Percentiles rank a stretch among this genome's conserved stretches.
Evolutionary conservation across 2,329 filamentous ascomycete genomes (phyloP).

Genomic region (Microthyrium microscopicum): DNA sequence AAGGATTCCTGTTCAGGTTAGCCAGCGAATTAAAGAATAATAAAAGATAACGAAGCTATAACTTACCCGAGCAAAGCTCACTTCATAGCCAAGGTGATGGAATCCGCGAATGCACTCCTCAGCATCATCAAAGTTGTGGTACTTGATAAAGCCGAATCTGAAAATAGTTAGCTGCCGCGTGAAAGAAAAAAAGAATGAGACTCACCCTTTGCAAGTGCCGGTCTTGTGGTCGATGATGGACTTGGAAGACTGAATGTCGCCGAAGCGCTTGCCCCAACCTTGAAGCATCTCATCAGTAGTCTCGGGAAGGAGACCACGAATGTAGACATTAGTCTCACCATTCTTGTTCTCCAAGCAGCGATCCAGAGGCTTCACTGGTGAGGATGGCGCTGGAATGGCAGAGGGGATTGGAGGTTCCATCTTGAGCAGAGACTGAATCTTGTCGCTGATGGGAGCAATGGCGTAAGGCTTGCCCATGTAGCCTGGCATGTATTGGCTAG

Average conservation of each 20-base stretch:
- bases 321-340: constrained; percentile 95
- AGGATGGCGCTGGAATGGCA: constrained; percentile 77
- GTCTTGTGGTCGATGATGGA: constrained; percentile 93
- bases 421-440: constrained; percentile 30
- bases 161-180: constrained; percentile 2
- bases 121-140: constrained; percentile 70
- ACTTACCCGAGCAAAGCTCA: constrained; percentile 81
- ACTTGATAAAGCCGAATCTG: constrained; percentile 97
- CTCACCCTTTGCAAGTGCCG: constrained; percentile 88
- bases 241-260: constrained; percentile 89
- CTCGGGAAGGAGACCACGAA: constrained; percentile 85
- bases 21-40: constrained; percentile 7
- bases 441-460: constrained; percentile 21
- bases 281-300: constrained; percentile 84
- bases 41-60: constrained; percentile 8
- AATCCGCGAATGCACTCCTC: constrained; percentile 95
- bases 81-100: constrained; percentile 87
- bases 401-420: constrained; percentile 71
- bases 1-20: constrained; percentile 63
- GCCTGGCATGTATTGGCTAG: constrained; percentile 27
- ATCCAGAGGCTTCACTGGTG: constrained; percentile 76
- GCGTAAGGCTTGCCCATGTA: constrained; percentile 26
- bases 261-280: constrained; percentile 72
- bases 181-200: constrained; percentile 9
- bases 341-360: constrained; percentile 90